Evolutionary conservation across 2,329 filamentous ascomycete species (phyloP), one percentile per base, ranked within the genome.

Genomic region (Thielaviopsis ethacetica): DNA sequence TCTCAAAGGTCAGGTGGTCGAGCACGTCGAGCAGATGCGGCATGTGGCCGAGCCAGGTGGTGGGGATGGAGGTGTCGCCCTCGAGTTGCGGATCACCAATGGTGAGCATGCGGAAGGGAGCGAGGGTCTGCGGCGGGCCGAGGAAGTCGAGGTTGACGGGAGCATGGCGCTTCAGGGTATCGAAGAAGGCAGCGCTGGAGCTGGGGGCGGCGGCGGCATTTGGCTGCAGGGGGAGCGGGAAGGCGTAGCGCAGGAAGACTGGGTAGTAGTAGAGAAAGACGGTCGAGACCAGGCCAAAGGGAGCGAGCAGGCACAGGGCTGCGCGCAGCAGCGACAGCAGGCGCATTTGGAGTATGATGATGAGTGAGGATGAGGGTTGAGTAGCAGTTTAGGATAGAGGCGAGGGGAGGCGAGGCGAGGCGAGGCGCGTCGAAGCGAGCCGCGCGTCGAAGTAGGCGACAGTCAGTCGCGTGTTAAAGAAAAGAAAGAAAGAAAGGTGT

Each of bases 51-150:
- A 77, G 70, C 63, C 77, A 73, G 41, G 75, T 72, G 57, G 76
- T 77, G 17, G 84, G 86, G 26, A 96, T 84, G 6, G 88, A 90
- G 1, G 86, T 89, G 68, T 95, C 88, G 65, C 91, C 91, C 72
- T 97, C 91, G 58, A 97, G 80, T 70, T 97, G 91, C 5, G 91
- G 91, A 69, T 97, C 91, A 62, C 87, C 91, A 22, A 97, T 80
- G 1, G 90, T 83, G 15, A 97, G 83, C 2, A 97, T 81, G 60
- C 91, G 81, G 67, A 97, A 95, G 0, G 90, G 88, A 3, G 89
- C 88, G 65, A 65, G 65, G 56, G 57, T 54, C 2, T 38, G 59
- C 13, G 61, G 55, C 6, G 62, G 54, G 30, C 44, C 47, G 47
- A 52, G 22, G 26, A 44, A 52, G 52, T 54, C 56, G 19, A 58